These are phyloP conservation scores for Arthrocladium fulminans DNA, from an alignment of 2,329 filamentous ascomycete species.

Conservation along the genomic window DNA sequence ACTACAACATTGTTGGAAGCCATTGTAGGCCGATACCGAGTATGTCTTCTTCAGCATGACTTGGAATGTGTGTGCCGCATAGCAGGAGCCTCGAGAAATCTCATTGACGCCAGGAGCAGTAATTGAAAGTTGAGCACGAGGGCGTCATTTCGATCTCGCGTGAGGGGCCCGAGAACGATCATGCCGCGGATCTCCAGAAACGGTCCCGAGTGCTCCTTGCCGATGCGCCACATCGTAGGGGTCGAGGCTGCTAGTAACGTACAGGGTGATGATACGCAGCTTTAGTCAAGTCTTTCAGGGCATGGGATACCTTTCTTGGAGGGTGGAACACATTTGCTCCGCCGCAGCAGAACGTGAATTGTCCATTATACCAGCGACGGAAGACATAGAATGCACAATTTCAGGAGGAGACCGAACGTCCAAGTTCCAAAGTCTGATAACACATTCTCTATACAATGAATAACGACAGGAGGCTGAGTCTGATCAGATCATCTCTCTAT, in stretches of 20 bases:
- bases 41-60: conserved; percentile 39
- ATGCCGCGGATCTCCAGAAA: too few relatives aligned
- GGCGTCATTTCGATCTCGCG: neutral
- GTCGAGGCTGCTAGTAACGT: neutral
- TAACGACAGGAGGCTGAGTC: neutral
- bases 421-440: conserved; percentile 1
- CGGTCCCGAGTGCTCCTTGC: conserved; percentile 5
- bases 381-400: neutral
- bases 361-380: neutral
- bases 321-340: too few relatives aligned
- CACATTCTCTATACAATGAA: neutral
- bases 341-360: too few relatives aligned
- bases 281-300: too few relatives aligned
- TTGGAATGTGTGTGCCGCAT: neutral
- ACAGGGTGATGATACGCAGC: neutral
- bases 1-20: conserved; percentile 29
- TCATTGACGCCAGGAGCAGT: neutral
- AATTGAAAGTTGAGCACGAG: conserved; percentile 5
- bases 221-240: neutral
- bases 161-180: neutral
- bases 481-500: neutral
- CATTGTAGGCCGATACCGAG: conserved; percentile 30
- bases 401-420: neutral
- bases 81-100: neutral
- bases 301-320: too few relatives aligned